Evolutionary conservation across 257 asterid species (phyloP).

Genomic region (Linaria vulgaris): DNA sequence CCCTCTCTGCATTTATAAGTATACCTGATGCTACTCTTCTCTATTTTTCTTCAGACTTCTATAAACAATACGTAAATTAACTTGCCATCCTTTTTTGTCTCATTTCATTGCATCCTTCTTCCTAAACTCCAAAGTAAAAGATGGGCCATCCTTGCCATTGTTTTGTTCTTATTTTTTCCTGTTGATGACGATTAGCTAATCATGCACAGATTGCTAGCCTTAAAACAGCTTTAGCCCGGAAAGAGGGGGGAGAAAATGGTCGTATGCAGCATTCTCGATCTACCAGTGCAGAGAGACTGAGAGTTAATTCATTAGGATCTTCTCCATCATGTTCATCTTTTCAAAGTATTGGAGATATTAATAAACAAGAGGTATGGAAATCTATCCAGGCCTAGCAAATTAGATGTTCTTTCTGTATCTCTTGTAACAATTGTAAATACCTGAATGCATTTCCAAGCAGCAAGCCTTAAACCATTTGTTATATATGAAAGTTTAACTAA

Average conservation of each 20-base stretch:
- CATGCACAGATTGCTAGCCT: conserved; percentile 59
- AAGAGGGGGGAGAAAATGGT: conserved; percentile 54
- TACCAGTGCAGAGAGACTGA: conserved; percentile 54
- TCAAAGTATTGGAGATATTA: conserved; percentile 36
- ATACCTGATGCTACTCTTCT: background rate
- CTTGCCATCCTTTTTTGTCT: too few species aligned
- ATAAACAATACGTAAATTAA: too few species aligned
- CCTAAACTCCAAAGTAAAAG: background rate
- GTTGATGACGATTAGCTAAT: conserved; percentile 10
- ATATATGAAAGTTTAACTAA: background rate
- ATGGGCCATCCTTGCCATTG: background rate
- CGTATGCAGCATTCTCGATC: conserved; percentile 32
- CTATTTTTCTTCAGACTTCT: background rate
- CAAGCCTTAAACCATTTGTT: too few species aligned
- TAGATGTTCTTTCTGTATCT: too few species aligned
- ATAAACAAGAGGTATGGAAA: conserved; percentile 35
- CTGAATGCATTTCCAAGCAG: too few species aligned
- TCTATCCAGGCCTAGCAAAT: too few species aligned
- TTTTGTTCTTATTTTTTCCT: conserved; percentile 1
- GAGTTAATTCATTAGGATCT: conserved; percentile 35
- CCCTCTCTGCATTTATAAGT: background rate
- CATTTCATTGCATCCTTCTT: too few species aligned
- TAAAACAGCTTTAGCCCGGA: conserved; percentile 66
- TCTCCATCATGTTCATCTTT: conserved; percentile 48
- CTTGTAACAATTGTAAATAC: too few species aligned